A percentile compares a stretch with the other conserved stretches of the same genome.
Evolutionary conservation across 768 basidiomycete species (phyloP).

Genomic region (Mycena latifolia): DNA sequence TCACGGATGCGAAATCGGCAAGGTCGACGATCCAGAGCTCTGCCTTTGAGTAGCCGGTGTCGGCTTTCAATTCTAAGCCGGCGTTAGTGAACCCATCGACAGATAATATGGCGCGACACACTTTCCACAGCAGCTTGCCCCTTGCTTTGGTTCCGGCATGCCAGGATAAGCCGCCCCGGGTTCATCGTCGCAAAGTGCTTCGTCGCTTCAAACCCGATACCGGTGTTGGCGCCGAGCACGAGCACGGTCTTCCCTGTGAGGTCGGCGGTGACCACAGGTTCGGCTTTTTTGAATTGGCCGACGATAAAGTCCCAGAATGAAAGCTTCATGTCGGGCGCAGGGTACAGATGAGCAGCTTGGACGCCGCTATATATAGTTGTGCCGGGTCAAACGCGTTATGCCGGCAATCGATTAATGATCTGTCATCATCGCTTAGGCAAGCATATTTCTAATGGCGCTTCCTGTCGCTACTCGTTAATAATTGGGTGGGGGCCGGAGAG

Average conservation of each 20-base stretch:
- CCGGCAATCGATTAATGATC: too few species aligned
- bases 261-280: constrained; percentile 10
- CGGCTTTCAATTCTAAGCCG: constrained; percentile 37
- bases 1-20: constrained; percentile 43
- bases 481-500: too few species aligned
- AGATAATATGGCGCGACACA: not conserved
- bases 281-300: constrained; percentile 3
- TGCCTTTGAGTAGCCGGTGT: constrained; percentile 40
- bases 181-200: constrained; percentile 29
- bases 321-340: too few species aligned
- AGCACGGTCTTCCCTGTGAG: constrained; percentile 20
- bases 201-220: constrained; percentile 21
- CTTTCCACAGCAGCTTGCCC: constrained; percentile 23
- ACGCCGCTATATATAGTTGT: too few species aligned
- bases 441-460: too few species aligned
- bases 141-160: constrained; percentile 22
- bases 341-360: too few species aligned
- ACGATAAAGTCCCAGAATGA: not conserved
- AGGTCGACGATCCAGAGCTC: constrained; percentile 48
- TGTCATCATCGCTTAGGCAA: too few species aligned
- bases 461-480: too few species aligned
- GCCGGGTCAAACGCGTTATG: too few species aligned
- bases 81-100: not conserved
- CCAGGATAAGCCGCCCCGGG: constrained; percentile 18
- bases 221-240: constrained; percentile 26